phyloP scores from a whole-genome alignment of 768 basidiomycete genomes.

The Mrakia frigida region DNA sequence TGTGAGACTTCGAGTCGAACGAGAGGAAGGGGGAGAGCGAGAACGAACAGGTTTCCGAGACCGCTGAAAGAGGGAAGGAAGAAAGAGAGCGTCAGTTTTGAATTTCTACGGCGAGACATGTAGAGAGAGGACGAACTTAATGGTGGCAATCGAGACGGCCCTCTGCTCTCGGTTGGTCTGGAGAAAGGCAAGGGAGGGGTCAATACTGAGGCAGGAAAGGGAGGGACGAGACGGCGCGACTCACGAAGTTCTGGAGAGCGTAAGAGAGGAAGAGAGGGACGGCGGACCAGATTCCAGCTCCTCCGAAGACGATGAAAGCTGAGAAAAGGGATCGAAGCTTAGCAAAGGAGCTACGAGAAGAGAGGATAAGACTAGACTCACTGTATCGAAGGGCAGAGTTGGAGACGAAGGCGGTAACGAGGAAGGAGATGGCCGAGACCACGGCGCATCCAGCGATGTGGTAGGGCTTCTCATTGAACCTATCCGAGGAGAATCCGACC shows the following conservation, averaged over 20 bases:
- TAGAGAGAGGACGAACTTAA: conserved; percentile 31
- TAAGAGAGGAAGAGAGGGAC: conserved; percentile 42
- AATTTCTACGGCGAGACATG: too few species aligned
- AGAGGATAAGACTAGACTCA: too few species aligned
- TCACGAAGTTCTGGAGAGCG: conserved; percentile 41
- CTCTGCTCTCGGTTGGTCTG: conserved; percentile 40
- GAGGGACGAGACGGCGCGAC: too few species aligned
- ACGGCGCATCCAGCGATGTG: conserved; percentile 36
- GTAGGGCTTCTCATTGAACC: conserved; percentile 40
- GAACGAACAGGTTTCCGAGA: background rate
- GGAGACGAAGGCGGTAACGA: conserved; percentile 39
- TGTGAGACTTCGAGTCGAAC: too few species aligned
- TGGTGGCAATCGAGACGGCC: conserved; percentile 30
- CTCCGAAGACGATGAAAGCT: conserved; percentile 40
- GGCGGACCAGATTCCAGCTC: conserved; percentile 43
- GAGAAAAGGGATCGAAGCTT: too few species aligned
- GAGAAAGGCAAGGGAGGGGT: too few species aligned
- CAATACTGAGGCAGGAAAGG: too few species aligned
- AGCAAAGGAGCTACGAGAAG: too few species aligned
- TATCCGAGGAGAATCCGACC: conserved; percentile 39
- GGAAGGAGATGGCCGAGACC: conserved; percentile 36
- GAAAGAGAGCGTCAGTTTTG: too few species aligned
- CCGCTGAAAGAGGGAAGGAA: too few species aligned
- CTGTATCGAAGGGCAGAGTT: conserved; percentile 39
- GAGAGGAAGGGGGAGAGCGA: too few species aligned